phyloP scores from a whole-genome alignment of 768 basidiomycete species.

The Boletales sp. region DNA sequence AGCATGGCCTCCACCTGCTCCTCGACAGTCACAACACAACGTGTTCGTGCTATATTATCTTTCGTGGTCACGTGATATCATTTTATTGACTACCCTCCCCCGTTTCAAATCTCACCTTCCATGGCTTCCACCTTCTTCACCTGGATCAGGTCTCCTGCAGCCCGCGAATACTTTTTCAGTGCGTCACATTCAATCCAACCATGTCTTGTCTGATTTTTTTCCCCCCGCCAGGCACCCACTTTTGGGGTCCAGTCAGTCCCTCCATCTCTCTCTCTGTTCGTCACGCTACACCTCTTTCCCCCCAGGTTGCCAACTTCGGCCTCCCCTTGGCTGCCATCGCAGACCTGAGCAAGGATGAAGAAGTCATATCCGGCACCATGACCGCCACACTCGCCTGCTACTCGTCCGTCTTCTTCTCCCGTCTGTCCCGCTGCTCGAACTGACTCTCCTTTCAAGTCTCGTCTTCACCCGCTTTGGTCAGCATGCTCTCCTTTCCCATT shows the following conservation, averaged over 20 bases:
- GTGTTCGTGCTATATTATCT: background rate
- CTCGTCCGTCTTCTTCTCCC: constrained; percentile 63
- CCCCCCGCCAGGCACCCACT: constrained; percentile 79
- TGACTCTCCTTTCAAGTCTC: constrained; percentile 34
- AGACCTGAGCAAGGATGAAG: constrained; percentile 91
- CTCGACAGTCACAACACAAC: background rate
- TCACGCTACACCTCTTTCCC: no score
- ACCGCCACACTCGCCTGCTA: constrained; percentile 85
- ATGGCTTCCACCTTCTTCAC: constrained; percentile 86
- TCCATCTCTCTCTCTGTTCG: background rate
- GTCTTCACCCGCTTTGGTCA: constrained; percentile 96
- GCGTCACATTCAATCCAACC: constrained; percentile 33
- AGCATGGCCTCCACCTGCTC: constrained; percentile 15
- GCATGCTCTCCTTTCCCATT: background rate
- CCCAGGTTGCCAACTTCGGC: constrained; percentile 96
- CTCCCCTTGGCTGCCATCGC: constrained; percentile 90
- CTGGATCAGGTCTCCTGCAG: constrained; percentile 91
- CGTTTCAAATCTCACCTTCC: constrained; percentile 6
- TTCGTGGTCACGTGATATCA: constrained; percentile 10
- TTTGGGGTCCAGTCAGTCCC: constrained; percentile 90
- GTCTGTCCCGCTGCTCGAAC: constrained; percentile 7
- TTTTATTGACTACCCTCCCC: background rate
- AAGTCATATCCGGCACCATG: constrained; percentile 97
- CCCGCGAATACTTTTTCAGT: constrained; percentile 95
- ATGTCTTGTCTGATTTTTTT: background rate